These are phyloP conservation scores for Pleomassaria siparia DNA, from an alignment of 2,329 filamentous ascomycete species.

Conservation along the genomic window DNA sequence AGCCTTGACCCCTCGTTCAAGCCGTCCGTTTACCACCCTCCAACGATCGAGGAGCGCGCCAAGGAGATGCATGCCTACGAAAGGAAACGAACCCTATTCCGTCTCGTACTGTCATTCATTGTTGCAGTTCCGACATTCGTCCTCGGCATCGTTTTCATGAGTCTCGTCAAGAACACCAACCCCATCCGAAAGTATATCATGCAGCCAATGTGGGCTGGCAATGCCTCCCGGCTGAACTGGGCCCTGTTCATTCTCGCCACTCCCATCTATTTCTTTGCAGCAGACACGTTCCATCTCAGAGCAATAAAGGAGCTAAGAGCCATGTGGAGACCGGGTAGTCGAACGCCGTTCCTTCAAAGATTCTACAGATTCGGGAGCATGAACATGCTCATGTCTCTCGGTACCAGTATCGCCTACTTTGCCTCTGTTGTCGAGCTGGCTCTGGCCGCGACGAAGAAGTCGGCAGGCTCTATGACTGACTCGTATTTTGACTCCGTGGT, in stretches of 20 bases:
- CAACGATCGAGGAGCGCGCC: conserved; percentile 80
- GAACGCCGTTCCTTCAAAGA: conserved; percentile 69
- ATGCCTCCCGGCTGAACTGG: conserved; percentile 74
- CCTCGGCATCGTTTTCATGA: conserved; percentile 91
- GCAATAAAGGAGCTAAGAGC: conserved; percentile 76
- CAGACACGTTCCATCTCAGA: conserved; percentile 79
- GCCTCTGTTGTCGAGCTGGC: conserved; percentile 77
- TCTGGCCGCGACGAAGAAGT: conserved; percentile 52
- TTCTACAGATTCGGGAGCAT: conserved; percentile 96
- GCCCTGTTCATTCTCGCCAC: conserved; percentile 80
- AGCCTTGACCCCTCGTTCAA: conserved; percentile 66
- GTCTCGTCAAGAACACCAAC: conserved; percentile 65
- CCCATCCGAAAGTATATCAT: conserved; percentile 66
- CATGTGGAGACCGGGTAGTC: conserved; percentile 76
- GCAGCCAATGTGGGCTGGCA: conserved; percentile 67
- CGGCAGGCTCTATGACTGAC: conserved; percentile 38
- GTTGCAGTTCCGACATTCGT: conserved; percentile 81
- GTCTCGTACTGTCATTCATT: conserved; percentile 69
- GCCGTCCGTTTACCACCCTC: conserved; percentile 74
- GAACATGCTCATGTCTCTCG: conserved; percentile 90
- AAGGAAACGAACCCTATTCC: conserved; percentile 65
- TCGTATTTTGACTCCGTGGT: conserved; percentile 90
- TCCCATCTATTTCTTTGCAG: conserved; percentile 82
- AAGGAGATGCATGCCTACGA: conserved; percentile 71
- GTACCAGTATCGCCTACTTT: conserved; percentile 84